Evolutionary conservation across 2,329 filamentous ascomycete genomes (phyloP), one percentile per base, ranked within the genome.

Genomic region (Fusarium denticulatum): DNA sequence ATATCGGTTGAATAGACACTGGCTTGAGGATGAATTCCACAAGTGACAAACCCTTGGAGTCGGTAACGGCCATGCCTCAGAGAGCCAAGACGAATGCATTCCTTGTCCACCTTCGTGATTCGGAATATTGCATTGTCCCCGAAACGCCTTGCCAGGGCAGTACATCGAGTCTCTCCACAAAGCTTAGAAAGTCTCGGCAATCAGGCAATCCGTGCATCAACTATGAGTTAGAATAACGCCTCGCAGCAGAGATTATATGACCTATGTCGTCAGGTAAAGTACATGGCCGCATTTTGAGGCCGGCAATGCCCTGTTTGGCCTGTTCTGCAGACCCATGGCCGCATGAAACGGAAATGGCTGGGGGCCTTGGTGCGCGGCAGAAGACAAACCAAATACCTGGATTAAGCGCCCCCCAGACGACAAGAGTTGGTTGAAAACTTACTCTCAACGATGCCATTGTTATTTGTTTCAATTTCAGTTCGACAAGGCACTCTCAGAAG

Each of bases 351-450:
- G 43, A 32, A 50, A 69, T 30, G 26, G 49, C 30, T 32, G 67
- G 64, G 64, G 57, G 58, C 45, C n/a, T 47, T 47, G 52, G 26
- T 55, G 24, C 69, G 69, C 73, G 72, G 62, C 53, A 72, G 73
- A 70, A 76, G 67, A 74, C 74, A 75, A 76, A 77, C 75, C 74
- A 77, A 45, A 75, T 55, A 32, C 24, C 36, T 43, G 43, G 47
- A 64, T 58, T 77, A 77, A 77, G 75, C 75, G 74, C 75, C 73
- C 14, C 16, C 59, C 15, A 32, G 60, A 62, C 28, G 72, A 72
- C 52, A 43, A 22, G 62, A 24, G 46, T 50, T 68, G 32, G 32
- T n/a, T n/a, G 9, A 59, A 24, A 40, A 47, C 15, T 34, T 47
- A 46, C 28, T 39, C 26, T 12, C 36, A 57, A 39, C 24, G n/a